Evolutionary conservation across 345 rosid genomes (phyloP).

Genomic region (Eucalyptus decipiens): DNA sequence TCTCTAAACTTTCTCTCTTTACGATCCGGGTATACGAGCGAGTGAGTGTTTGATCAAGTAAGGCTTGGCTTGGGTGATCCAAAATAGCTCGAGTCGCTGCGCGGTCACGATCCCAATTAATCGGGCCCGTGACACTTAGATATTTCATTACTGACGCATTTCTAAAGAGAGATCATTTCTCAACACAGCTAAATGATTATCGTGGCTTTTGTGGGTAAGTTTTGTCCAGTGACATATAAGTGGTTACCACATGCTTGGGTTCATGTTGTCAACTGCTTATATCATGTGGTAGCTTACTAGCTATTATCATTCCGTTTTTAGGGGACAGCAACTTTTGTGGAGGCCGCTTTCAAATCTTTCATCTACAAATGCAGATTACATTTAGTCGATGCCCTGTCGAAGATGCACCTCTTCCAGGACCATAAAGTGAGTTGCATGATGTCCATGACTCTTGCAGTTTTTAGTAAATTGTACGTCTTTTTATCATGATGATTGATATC

Average conservation of each 20-base stretch:
- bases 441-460: neutral
- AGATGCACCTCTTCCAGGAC: neutral
- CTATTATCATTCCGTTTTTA: neutral
- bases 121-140: too few species aligned
- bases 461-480: neutral
- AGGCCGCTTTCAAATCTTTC: neutral
- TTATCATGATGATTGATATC: neutral
- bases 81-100: too few species aligned
- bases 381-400: neutral
- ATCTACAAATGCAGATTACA: neutral
- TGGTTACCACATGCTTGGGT: neutral
- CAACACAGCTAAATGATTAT: neutral
- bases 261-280: neutral
- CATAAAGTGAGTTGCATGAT: neutral
- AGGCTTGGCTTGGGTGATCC: too few species aligned
- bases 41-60: too few species aligned
- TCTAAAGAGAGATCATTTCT: neutral
- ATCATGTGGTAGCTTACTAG: neutral
- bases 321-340: neutral
- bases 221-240: neutral
- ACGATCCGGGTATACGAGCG: too few species aligned
- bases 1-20: too few species aligned
- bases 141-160: neutral
- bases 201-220: neutral
- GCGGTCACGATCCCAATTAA: too few species aligned